Evolutionary conservation across 1,284 basidiomycete species (phyloP), one percentile per base, ranked within the genome.

Genomic region (Sanghuangporus weigelae): DNA sequence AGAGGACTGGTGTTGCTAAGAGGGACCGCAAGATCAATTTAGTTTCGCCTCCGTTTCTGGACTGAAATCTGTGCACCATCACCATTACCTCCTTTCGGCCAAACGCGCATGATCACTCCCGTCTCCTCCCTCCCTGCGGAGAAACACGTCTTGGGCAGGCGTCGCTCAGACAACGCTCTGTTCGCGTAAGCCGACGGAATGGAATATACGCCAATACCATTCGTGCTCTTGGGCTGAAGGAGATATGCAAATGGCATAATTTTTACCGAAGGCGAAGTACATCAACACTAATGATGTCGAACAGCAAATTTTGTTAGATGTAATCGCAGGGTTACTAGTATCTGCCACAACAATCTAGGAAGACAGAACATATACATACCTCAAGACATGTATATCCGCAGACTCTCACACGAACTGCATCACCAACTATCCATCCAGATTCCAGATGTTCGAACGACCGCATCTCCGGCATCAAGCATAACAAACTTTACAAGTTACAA

Each of bases 51-150:
- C 53, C 53, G 53, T 35, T 31, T 38, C 53, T 53, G 51, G 11
- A 53, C 31, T 57, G 40, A 57, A 31, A 11, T 40, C 26, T 48
- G 16, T 44, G 56, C 21, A 31, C 56, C 56, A 57, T 57, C 56
- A 57, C 11, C 38, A 3, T 19, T 57, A 40, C 21, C 56, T 57
- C 56, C 56, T 57, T 57, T 46, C 56, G 56, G 23, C n/a, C 36
- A 57, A 44, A 42, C 39, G 38, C 35, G 26, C 56, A 46, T 7
- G 40, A 8, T 42, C 40, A 36, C 14, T 44, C 23, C 39, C 56
- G 38, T 23, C 38, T 57, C 38, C 38, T 42, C 12, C 4, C 38
- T 7, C 2, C n/a, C 7, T 36, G 39, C 56, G 53, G 53, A 54
- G 53, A 5, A 38, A 36, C 14, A 38, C 53, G 16, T 16, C 21